Evolutionary conservation across 805 yeast genomes (phyloP).

Genomic region (Candida glaebosa): DNA sequence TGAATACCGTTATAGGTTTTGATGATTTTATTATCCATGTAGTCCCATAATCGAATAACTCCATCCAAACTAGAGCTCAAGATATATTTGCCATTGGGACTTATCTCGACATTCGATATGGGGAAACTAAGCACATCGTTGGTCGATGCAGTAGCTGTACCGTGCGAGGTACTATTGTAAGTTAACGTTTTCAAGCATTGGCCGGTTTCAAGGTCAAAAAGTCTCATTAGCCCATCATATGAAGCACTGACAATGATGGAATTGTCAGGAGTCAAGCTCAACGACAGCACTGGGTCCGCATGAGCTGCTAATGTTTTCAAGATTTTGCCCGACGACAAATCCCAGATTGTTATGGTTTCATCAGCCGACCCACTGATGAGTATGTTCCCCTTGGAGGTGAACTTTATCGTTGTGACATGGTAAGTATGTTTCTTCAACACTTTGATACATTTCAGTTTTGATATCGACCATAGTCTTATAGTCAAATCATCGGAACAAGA

Average conservation of each 20-base stretch:
- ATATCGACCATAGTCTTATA: constrained; percentile 66
- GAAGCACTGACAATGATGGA: constrained; percentile 83
- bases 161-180: constrained; percentile 63
- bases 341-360: constrained; percentile 92
- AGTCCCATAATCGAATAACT: constrained; percentile 77
- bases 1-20: constrained; percentile 54
- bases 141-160: constrained; percentile 56
- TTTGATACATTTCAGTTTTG: constrained; percentile 45
- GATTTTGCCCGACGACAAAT: constrained; percentile 63
- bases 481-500: constrained; percentile 86
- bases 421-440: constrained; percentile 77
- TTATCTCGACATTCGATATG: constrained; percentile 64
- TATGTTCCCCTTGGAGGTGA: constrained; percentile 71
- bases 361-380: constrained; percentile 83
- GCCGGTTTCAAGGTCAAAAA: constrained; percentile 85
- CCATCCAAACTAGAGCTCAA: constrained; percentile 83
- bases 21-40: constrained; percentile 73
- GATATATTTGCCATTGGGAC: constrained; percentile 79
- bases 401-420: constrained; percentile 70
- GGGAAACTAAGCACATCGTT: constrained; percentile 56
- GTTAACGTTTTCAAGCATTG: constrained; percentile 89
- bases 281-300: constrained; percentile 79
- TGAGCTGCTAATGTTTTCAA: constrained; percentile 86
- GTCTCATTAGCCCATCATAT: constrained; percentile 85
- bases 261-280: constrained; percentile 75